A percentile compares a stretch with the other conserved stretches of the same genome.
These are phyloP conservation scores for Penicillium sp. DNA, from an alignment of 2,329 filamentous ascomycete genomes.

Conservation along the genomic window DNA sequence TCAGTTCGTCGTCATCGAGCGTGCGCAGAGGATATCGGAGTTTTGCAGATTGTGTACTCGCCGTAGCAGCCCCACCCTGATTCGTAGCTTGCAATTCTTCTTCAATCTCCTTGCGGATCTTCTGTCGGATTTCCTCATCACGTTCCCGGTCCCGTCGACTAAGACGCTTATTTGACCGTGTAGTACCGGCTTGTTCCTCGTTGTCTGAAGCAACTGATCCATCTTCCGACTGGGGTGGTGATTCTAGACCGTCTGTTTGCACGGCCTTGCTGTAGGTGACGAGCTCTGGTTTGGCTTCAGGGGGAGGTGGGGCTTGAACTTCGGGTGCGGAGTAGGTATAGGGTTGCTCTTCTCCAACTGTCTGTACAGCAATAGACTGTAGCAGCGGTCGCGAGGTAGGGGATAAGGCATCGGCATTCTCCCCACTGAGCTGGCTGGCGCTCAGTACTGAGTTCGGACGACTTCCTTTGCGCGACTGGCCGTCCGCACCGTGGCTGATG, in stretches of 20 bases:
- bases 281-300: slow-evolving; percentile 65
- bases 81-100: slow-evolving; percentile 81
- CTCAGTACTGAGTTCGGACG: slow-evolving; percentile 86
- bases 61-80: slow-evolving; percentile 41
- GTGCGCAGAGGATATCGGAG: slow-evolving; percentile 74
- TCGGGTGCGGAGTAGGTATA: slow-evolving; percentile 76
- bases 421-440: slow-evolving; percentile 77
- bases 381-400: slow-evolving; percentile 47
- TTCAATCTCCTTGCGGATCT: slow-evolving; percentile 85
- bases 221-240: slow-evolving; percentile 57
- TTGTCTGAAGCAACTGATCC: slow-evolving; percentile 65
- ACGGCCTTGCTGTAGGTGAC: slow-evolving; percentile 98
- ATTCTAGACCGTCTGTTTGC: slow-evolving; percentile 78
- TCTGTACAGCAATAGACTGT: slow-evolving; percentile 63
- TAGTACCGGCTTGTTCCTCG: slow-evolving; percentile 60
- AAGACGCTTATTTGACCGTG: slow-evolving; percentile 67
- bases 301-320: slow-evolving; percentile 67
- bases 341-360: slow-evolving; percentile 72
- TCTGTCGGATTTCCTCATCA: slow-evolving; percentile 86
- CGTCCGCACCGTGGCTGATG: slow-evolving; percentile 55
- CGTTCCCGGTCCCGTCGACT: slow-evolving; percentile 79
- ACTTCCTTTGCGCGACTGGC: slow-evolving; percentile 60
- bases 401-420: slow-evolving; percentile 52
- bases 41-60: slow-evolving; percentile 48
- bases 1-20: slow-evolving; percentile 81